Evolutionary conservation across 2,329 filamentous ascomycete species (phyloP), one percentile per base, ranked within the genome.

Genomic region (Aureobasidium lini): DNA sequence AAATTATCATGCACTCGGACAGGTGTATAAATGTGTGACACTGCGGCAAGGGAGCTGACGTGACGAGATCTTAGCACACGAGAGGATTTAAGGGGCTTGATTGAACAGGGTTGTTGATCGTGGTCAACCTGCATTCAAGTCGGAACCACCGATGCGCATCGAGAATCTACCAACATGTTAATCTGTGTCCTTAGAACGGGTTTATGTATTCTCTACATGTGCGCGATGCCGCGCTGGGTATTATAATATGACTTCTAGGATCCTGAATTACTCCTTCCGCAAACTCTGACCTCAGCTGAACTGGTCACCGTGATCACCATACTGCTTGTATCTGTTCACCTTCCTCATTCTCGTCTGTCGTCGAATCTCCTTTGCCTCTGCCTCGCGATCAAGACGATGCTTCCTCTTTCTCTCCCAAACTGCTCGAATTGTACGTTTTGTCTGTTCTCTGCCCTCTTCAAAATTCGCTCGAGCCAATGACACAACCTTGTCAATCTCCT

Each of bases 321-420:
- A 79, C 0, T 81, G 82, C n/a, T 84, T 74, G 61, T 79, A 79
- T 15, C 81, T 80, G 0, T 82, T 82, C 18, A 29, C 57, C 70
- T 75, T 74, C 49, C 81, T 75, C 57, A 76, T 61, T 61, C 71
- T 73, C 70, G 69, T 71, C 44, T 68, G 63, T 63, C 69, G 71
- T 53, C 69, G 63, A 50, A 66, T 65, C 61, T 75, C 73, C 59
- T 66, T 70, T 50, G 75, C 74, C 15, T 70, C 69, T 57, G 67
- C 69, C 64, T 82, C 79, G 53, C 71, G 64, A 61, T 84, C 78
- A 67, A 87, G 73, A 15, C 91, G 79, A 61, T 77, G 68, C 70
- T 79, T 83, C 76, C 87, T 94, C 80, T 96, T 96, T 62, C 94
- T 81, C 79, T 96, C 90, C 73, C 96, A 99, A 1, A 99, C 90